Percentiles rank a stretch among this genome's conserved stretches.
Conservation (phyloP, 345 rosid species). For the Euphorbia tirucalli region DNA sequence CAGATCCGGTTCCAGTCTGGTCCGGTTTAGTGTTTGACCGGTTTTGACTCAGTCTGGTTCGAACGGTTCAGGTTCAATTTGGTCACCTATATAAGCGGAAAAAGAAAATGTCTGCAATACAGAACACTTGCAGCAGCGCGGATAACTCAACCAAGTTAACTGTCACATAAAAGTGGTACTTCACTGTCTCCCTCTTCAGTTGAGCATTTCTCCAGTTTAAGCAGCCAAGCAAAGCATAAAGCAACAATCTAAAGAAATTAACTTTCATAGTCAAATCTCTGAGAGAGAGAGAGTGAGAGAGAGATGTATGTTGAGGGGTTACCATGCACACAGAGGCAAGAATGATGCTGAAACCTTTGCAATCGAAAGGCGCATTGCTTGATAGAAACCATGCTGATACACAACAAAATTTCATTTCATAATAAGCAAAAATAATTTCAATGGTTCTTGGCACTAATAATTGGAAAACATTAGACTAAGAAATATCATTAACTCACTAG, state of each 20-base stretch:
- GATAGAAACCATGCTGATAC: constrained; percentile 51
- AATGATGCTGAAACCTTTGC: constrained; percentile 53
- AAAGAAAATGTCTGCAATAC: too few relatives aligned
- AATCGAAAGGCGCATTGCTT: constrained; percentile 45
- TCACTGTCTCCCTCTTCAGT: constrained; percentile 27
- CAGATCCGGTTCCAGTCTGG: too few relatives aligned
- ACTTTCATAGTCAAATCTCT: background rate
- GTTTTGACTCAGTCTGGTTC: too few relatives aligned
- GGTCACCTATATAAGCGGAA: too few relatives aligned
- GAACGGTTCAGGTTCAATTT: too few relatives aligned
- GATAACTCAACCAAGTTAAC: background rate
- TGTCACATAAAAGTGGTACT: constrained; percentile 30
- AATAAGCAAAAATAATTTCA: too few relatives aligned
- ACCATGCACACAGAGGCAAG: constrained; percentile 51
- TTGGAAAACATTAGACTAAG: too few relatives aligned
- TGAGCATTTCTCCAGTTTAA: constrained; percentile 24
- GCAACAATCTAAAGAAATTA: constrained; percentile 29
- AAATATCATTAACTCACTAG: constrained; percentile 27
- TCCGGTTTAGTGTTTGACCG: too few relatives aligned
- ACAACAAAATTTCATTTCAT: background rate
- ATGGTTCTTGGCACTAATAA: background rate
- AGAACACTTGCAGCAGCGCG: background rate
- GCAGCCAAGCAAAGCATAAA: constrained; percentile 35
- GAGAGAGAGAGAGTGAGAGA: too few relatives aligned
- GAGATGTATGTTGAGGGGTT: background rate